A percentile compares a stretch with the other conserved stretches of the same genome.
phyloP scores from a whole-genome alignment of 306 rosid species.

The Pyrus communis region DNA sequence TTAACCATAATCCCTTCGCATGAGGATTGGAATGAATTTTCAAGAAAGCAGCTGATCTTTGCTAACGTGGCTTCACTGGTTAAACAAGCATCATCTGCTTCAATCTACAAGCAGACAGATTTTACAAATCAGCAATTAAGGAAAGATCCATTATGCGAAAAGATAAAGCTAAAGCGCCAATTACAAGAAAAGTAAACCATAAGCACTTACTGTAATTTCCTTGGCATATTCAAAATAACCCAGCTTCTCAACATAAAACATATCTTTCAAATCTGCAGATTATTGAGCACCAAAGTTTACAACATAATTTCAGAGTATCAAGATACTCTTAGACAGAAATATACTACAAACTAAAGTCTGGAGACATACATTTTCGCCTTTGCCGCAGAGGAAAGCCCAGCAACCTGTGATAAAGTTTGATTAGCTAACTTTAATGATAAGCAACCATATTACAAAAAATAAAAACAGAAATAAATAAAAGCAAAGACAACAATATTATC shows the following conservation, averaged over 20 bases:
- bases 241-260: slow-evolving; percentile 55
- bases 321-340: neutral
- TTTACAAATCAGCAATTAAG: neutral
- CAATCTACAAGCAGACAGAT: slow-evolving; percentile 44
- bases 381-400: slow-evolving; percentile 60
- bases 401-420: slow-evolving; percentile 53
- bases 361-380: slow-evolving; percentile 63
- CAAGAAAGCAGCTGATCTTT: slow-evolving; percentile 55
- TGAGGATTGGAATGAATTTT: slow-evolving; percentile 59
- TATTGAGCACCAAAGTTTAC: neutral
- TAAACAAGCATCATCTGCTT: slow-evolving; percentile 65
- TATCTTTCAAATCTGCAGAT: slow-evolving; percentile 56
- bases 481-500: neutral
- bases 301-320: neutral
- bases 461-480: neutral
- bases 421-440: slow-evolving; percentile 20
- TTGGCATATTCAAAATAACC: slow-evolving; percentile 82
- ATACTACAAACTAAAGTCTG: slow-evolving; percentile 2
- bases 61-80: slow-evolving; percentile 47
- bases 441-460: neutral
- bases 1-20: slow-evolving; percentile 96
- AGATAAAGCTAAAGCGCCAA: neutral
- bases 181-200: neutral
- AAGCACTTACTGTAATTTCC: slow-evolving; percentile 61
- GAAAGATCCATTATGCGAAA: neutral